Base-by-base conservation (phyloP, 179 eudicot genomes). In the Silene vulgaris region DNA sequence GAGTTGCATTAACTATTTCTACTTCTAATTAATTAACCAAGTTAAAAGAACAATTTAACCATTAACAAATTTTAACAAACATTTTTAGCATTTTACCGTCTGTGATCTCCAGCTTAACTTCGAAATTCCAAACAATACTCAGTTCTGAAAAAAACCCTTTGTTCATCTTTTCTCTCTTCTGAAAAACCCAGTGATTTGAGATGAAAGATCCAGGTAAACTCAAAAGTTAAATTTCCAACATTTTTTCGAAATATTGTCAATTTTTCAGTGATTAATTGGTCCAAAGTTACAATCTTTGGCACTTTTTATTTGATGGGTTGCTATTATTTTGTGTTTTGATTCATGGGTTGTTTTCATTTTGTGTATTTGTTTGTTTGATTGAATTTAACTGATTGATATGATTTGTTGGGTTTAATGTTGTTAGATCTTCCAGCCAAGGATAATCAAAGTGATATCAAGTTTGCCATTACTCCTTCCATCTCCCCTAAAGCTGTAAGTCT, bases 371-470 rank as follows among this genome's bases (percentile, higher is more conserved):
- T 14, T 16, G 56, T 5, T 60, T 30, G 68, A 35, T 17, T 52
- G 59, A 0, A 61, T 50, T 45, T 19, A 3, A 8, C 1, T 32
- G 16, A 13, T 52, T 32, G 16, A 13, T 52, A 12, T 52, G 16
- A 12, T 52, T 50, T 45, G 65, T 73, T 62, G 11, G 63, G 21
- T 74, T 75, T 60, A 65, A 72, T 71, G 65, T 32, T 43, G 37
- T 71, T 28, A 86, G 89, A 86, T 86, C 89, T 86, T 79, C 61
- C 84, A 43, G 80, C 84, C 84, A 80, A 66, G 75, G 89, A 86
- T 78, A 84, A 80, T 71, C 89, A 84, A 30, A 82, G 84, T 65
- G 89, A 86, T 81, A 87, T 82, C 77, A 86, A 86, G 79, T 86
- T 86, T 56, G 76, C 86, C 12, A 75, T 86, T 45, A 80, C 87